Evolutionary conservation across 306 rosid genomes (phyloP), one percentile per base, ranked within the genome.

Genomic region (Senna tora): DNA sequence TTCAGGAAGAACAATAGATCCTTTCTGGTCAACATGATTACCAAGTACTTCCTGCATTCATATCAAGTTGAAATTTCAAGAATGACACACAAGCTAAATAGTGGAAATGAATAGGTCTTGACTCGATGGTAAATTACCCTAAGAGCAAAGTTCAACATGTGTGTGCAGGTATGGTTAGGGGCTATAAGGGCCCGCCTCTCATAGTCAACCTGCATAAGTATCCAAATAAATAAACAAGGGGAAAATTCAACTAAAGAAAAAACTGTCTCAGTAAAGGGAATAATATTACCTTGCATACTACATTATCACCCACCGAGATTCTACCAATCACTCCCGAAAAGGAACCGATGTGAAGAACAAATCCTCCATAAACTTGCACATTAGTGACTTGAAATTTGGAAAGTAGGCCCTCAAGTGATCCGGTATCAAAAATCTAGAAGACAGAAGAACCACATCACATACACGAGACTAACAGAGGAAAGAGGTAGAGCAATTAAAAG

Each of bases 131-230:
- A 61, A 55, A 86, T 72, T 87, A 94, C 99, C 91, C 82, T 84
- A n/a, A 94, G 96, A 73, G 99, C 99, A 77, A 94, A 94, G 76
- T 94, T 94, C 85, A 94, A 86, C 83, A 94, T 91, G 75, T 94
- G 99, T 0, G 99, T 94, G 81, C 99, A 94, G 59, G 99, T 94
- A 85, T 94, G 99, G 76, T 94, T 94, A 33, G 99, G 99, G 36
- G 99, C 97, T 75, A 88, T 85, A 16, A 94, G 79, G 32, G 69
- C 69, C 30, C 99, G 97, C 77, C 99, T 88, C 69, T 59, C 86
- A 28, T 89, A 94, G 78, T 94, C 97, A 61, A 91, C 99, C 99
- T 94, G 85, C 79, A 79, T 55, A 52, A 63, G 53, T 16, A 32
- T 15, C 66, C 22, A 75, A 45, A 63, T 50, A 77, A 75, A 50